These are phyloP conservation scores for Rosellinia necatrix DNA, from an alignment of 2,329 filamentous ascomycete genomes.

Conservation along the genomic window DNA sequence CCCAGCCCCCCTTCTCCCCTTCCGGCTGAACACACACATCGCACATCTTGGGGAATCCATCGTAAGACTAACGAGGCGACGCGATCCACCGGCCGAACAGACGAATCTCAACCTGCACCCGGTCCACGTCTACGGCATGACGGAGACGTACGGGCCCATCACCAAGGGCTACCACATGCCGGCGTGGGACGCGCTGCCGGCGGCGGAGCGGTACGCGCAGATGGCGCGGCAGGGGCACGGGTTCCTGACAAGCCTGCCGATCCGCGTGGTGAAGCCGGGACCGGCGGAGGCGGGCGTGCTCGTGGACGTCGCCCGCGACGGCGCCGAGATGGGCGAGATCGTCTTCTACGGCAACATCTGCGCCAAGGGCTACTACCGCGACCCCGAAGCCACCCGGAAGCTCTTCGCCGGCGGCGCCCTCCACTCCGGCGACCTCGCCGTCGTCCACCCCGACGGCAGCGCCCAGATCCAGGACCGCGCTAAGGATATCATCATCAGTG, in stretches of 20 bases:
- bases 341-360: conserved; percentile 93
- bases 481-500: conserved; percentile 98
- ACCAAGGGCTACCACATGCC: conserved; percentile 92
- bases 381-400: conserved; percentile 81
- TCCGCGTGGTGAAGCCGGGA: conserved; percentile 76
- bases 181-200: conserved; percentile 75
- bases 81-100: no score
- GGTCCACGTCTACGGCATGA: conserved; percentile 89
- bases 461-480: conserved; percentile 91
- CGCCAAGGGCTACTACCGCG: conserved; percentile 89
- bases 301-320: conserved; percentile 69
- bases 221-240: conserved; percentile 97
- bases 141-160: conserved; percentile 91
- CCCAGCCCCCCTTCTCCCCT: not conserved
- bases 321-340: conserved; percentile 80
- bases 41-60: no score
- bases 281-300: conserved; percentile 64
- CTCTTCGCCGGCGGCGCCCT: conserved; percentile 85
- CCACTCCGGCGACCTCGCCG: conserved; percentile 90
- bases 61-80: not conserved
- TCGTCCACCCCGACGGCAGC: conserved; percentile 89
- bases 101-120: conserved; percentile 77
- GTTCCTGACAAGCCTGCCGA: conserved; percentile 80
- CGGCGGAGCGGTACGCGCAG: conserved; percentile 78
- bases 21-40: not conserved